Conservation (phyloP, 169 alveolate genomes). For the Eimeria zaria region DNA sequence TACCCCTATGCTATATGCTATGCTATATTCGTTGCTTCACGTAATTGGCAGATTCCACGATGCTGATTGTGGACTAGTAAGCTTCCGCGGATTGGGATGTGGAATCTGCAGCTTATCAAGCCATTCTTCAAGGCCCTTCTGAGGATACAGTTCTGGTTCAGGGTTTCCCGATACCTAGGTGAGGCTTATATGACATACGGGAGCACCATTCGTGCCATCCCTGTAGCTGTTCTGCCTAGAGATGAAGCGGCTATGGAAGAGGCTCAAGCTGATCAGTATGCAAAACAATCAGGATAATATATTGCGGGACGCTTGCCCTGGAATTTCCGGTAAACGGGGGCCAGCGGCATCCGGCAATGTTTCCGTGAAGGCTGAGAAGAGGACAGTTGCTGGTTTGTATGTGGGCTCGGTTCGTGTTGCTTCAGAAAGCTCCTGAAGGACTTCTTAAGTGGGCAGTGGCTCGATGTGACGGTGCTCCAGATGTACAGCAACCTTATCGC, state of each 20-base stretch:
- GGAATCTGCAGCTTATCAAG: neutral
- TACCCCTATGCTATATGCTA: no score
- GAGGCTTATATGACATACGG: neutral
- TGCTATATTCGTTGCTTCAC: neutral
- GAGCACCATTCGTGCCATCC: neutral
- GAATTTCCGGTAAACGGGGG: neutral
- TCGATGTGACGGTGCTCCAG: constrained; percentile 24
- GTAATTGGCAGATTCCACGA: neutral
- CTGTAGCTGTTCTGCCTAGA: neutral
- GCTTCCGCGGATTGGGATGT: neutral
- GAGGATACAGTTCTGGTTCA: neutral
- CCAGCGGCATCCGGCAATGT: neutral
- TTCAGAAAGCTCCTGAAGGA: constrained; percentile 5
- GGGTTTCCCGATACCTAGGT: neutral
- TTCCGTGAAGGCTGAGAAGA: neutral
- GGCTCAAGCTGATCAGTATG: neutral
- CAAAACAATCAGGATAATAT: neutral
- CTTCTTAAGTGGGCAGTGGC: neutral
- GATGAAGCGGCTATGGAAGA: neutral
- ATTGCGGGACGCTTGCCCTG: neutral
- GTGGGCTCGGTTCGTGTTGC: neutral
- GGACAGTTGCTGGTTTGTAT: neutral
- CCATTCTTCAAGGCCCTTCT: neutral
- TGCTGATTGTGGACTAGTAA: neutral
- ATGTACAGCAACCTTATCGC: neutral